Conservation (phyloP, 352 stramenopile genomes). For the Pythium brachiatum region DNA sequence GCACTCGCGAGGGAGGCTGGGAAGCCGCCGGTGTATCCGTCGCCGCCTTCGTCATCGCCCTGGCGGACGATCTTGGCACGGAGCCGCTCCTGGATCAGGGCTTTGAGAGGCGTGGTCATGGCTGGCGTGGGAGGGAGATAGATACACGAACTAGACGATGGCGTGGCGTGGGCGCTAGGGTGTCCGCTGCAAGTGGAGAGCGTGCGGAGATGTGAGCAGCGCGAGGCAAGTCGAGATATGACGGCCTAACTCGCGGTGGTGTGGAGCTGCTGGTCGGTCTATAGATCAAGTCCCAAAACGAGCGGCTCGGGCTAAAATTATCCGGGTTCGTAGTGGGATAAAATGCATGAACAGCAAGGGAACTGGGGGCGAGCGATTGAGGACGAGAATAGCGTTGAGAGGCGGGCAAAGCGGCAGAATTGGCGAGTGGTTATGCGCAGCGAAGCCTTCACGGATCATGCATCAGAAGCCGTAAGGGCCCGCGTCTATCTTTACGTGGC, state of each 20-base stretch:
- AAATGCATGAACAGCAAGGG: not conserved
- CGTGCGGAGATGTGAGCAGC: not conserved
- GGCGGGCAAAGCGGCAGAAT: not conserved
- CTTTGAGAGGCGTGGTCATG: constrained; percentile 67
- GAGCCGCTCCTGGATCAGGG: constrained; percentile 70
- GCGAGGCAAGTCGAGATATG: not conserved
- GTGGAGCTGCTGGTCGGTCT: not conserved
- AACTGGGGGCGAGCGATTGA: no score
- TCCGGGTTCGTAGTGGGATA: no score
- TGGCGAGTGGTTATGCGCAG: not conserved
- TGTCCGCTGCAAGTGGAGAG: not conserved
- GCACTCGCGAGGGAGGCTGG: not conserved
- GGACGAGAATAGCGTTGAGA: no score
- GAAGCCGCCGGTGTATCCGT: not conserved
- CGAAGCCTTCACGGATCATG: not conserved
- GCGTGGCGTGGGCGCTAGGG: not conserved
- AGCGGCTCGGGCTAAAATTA: not conserved
- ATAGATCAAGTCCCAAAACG: not conserved
- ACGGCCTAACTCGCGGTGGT: not conserved
- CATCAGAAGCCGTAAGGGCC: not conserved
- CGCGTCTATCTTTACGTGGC: not conserved
- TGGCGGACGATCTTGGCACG: constrained; percentile 62
- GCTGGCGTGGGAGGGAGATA: not conserved
- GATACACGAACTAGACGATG: constrained; percentile 19
- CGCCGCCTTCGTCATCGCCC: constrained; percentile 23